Evolutionary conservation across 768 basidiomycete species (phyloP), one percentile per base, ranked within the genome.

Genomic region (Russula sp.): DNA sequence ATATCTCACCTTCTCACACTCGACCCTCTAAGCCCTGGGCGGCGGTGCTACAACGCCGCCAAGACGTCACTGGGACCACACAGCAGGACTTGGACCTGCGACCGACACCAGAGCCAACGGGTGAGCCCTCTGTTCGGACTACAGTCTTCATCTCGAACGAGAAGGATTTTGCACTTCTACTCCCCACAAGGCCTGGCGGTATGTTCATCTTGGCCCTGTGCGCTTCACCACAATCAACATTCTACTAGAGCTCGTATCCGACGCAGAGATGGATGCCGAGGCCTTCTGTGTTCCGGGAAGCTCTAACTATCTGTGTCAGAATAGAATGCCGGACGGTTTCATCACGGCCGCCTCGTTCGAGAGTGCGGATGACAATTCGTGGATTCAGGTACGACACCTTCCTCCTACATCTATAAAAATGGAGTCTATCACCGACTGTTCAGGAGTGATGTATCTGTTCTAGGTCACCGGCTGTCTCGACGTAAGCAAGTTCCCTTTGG

Each of bases 401-500:
- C 9, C n/a, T 10, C 45, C 9, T 40, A 47, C 20, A 3, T 20
- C n/a, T 47, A n/a, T 47, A 47, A 10, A 40, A 40, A 40, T 40
- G 40, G 40, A 14, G 13, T 8, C 40, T 40, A 40, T 40, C 40
- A 40, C 11, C 40, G 40, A 14, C 40, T 40, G 10, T 40, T 40
- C 40, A 14, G 13, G 11, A 1, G 40, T 40, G 14, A 40, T 8
- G 13, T 16, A 13, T 11, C 31, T 20, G 4, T 9, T 8, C 42
- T 52, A 78, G 77, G 70, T 78, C 45, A 78, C 77, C 5, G 77
- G 77, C n/a, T 78, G 77, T 55, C 67, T 78, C 49, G 73, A 75
- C 55, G 35, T 62, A 59, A 68, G 73, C 59, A 74, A 75, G 20
- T 77, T 75, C 45, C 69, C 68, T 8, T 68, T 70, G 16, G 67